Evolutionary conservation across 208 protist genomes (phyloP), one percentile per base, ranked within the genome.

Genomic region (Leptomonas pyrrhocoris): DNA sequence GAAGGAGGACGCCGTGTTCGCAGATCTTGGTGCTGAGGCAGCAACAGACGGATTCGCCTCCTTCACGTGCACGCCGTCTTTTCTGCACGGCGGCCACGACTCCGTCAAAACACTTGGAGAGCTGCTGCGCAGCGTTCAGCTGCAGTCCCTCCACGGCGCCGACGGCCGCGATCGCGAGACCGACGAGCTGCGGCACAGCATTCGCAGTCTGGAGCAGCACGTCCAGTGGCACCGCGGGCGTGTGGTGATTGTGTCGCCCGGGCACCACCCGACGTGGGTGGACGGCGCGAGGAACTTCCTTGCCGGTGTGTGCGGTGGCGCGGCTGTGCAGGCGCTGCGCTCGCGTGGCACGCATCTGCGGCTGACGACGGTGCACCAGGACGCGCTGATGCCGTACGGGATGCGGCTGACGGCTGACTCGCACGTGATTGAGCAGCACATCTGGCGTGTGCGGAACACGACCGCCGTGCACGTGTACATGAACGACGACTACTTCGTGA

Each of bases 161-260:
- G 60, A 73, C n/a, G n/a, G n/a, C n/a, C n/a, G n/a, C n/a, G n/a
- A n/a, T 51, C 68, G 54, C 1, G 96, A 98, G 73, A 96, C 96
- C 49, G 85, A 97, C 51, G 97, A 98, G 63, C 79, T 98, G 54
- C 80, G 77, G 13, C 98, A 96, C 68, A 98, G 93, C 38, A 68
- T 98, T 25, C 81, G 97, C 16, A 97, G 90, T 21, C 54, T 98
- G 28, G 95, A 98, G 74, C 69, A 81, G 54, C 84, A 88, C 75
- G 92, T 95, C 31, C 93, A 79, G 34, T 99, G 97, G 97, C 84
- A 99, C 46, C 58, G 63, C n/a, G 86, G 86, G 19, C 79, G 94
- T 51, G 73, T 98, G 56, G 68, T 99, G n/a, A 77, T 99, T 59
- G 94, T 99, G n/a, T 98, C 97, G 16, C 98, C 98, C 51, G 95